phyloP scores from a whole-genome alignment of 306 rosid species.

The Quercus cerris region DNA sequence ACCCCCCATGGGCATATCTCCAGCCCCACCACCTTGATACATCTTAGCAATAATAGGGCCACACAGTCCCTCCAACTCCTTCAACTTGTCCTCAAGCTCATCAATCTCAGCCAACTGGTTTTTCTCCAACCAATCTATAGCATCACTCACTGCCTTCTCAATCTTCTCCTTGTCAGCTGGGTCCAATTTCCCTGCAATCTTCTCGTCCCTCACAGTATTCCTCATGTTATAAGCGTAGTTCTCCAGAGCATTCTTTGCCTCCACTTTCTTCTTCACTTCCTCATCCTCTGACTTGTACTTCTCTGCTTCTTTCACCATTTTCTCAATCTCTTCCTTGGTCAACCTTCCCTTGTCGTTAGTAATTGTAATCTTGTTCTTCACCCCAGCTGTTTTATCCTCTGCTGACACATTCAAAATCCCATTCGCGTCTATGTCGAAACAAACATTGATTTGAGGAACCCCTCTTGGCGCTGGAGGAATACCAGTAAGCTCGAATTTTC shows the following conservation, averaged over 20 bases:
- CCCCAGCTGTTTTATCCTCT: conserved; percentile 85
- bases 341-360: conserved; percentile 79
- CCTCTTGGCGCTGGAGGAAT: conserved; percentile 89
- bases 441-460: conserved; percentile 70
- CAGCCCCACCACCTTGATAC: conserved; percentile 53
- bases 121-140: conserved; percentile 66
- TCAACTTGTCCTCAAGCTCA: conserved; percentile 72
- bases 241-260: conserved; percentile 74
- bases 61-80: conserved; percentile 71
- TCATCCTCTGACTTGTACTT: conserved; percentile 80
- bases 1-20: conserved; percentile 22
- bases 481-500: conserved; percentile 73
- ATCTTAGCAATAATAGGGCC: conserved; percentile 72
- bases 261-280: conserved; percentile 88
- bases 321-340: conserved; percentile 83
- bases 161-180: conserved; percentile 55
- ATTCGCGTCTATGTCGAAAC: conserved; percentile 73
- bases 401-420: conserved; percentile 73
- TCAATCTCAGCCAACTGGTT: conserved; percentile 85
- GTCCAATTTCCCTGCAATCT: conserved; percentile 54
- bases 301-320: conserved; percentile 85
- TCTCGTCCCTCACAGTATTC: conserved; percentile 70
- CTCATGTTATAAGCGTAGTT: conserved; percentile 87
- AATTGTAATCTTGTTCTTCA: conserved; percentile 81
- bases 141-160: conserved; percentile 66